Evolutionary conservation across 2,329 filamentous ascomycete genomes (phyloP), one percentile per base, ranked within the genome.

Genomic region (Amesomyces nigricolor): DNA sequence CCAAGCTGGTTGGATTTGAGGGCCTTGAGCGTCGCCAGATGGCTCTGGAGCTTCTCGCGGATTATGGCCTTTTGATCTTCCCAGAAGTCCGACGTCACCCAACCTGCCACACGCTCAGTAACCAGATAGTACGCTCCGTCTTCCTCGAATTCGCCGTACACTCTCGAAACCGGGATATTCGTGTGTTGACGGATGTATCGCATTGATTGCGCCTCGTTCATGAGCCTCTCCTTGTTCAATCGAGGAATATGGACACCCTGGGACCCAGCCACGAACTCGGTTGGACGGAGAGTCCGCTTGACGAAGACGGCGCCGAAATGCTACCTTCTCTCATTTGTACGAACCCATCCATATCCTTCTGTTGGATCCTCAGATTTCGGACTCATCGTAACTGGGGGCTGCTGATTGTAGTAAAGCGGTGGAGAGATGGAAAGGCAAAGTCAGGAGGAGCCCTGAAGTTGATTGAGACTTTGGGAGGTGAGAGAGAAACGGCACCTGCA

Each of bases 281-380:
- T 50, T 1, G 66, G 65, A 10, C 65, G 62, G n/a, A 70, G 59
- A 47, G 53, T 67, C 29, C 65, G 59, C 54, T 70, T 71, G 51
- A 69, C 63, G 40, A 65, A 68, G 19, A 59, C 51, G 7, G 35
- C 39, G n/a, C 54, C 63, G 16, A 56, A 54, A 17, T 61, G 62
- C 47, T 66, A 68, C 11, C 32, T 35, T 35, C 45, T 16, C 16
- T 53, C 30, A 35, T 30, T 35, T 48, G 44, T 35, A 7, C 32
- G 9, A 35, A 13, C 9, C 9, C 32, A 13, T 10, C 32, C 32
- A 35, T 35, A 9, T 35, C 32, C 22, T 26, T 26, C 22, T 26
- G 22, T 26, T 26, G 22, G 32, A 35, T 13, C 32, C 32, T 35
- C 9, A 9, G 4, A 4, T 35, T 26, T 13, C 8, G 32, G 32